Base-by-base conservation (phyloP, 169 alveolate species). In the Plasmodium adleri region DNA sequence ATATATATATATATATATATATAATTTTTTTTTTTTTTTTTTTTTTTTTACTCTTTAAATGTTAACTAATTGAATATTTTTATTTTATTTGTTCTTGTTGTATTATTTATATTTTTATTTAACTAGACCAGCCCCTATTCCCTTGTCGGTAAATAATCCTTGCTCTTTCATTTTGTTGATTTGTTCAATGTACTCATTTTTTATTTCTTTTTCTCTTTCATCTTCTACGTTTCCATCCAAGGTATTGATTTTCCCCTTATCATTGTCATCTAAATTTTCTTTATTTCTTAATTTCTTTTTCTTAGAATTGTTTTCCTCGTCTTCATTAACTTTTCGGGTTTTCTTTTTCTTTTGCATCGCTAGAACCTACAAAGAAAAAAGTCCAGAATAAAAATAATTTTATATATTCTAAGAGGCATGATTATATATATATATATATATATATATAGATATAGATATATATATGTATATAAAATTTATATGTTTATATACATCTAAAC, bases 101-200 rank as follows among this genome's bases (percentile, higher is more conserved):
- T 8, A 50, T 68, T 52, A 22, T 26, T 72, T 22, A 1, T 9
- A n/a, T 22, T 52, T 45, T 78, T 70, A 78, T 45, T 78, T 78
- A 22, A 78, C 89, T 56, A 78, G 24, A 5, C 89, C 89, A 22
- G 89, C 89, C 15, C 89, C 89, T 54, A 78, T 64, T 24, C 89
- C 89, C 72, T 78, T 78, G 49, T 78, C 89, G 12, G 89, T 78
- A 59, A 78, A 78, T 28, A 78, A 66, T 13, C 89, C 89, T 54
- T 78, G 75, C 60, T 78, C 89, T 8, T 78, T 78, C 89, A 78
- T 78, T 78, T 66, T 78, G 22, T 78, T 78, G 9, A 78, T 78
- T 71, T 78, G 64, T 63, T 78, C 89, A 45, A 78, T 28, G 63
- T 78, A 78, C 22, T 78, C 89, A 26, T 78, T 78, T 59, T 78